These are phyloP conservation scores for Fonsecaea erecta DNA, from an alignment of 2,329 filamentous ascomycete species.

Conservation along the genomic window DNA sequence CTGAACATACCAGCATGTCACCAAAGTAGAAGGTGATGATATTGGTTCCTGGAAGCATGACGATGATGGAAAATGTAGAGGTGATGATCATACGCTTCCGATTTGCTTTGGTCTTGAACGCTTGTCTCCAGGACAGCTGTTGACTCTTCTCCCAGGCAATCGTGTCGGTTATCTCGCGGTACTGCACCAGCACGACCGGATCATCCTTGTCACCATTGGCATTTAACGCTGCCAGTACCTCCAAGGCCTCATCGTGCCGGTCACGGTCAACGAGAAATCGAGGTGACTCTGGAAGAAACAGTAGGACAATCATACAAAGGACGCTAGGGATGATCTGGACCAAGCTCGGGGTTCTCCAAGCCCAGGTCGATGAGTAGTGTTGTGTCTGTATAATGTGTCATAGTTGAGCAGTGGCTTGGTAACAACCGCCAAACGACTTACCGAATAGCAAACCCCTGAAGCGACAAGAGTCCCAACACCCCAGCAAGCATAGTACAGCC, in stretches of 20 bases:
- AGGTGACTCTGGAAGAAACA: conserved; percentile 64
- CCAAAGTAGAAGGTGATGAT: conserved; percentile 53
- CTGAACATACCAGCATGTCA: conserved; percentile 43
- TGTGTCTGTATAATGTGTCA: conserved; percentile 15
- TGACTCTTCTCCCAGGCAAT: conserved; percentile 53
- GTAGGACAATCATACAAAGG: conserved; percentile 52
- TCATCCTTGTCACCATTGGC: conserved; percentile 50
- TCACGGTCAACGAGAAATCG: conserved; percentile 59
- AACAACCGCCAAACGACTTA: conserved; percentile 2
- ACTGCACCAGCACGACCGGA: conserved; percentile 47
- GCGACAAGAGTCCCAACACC: conserved; percentile 31
- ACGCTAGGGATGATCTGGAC: conserved; percentile 56
- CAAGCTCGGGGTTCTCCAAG: conserved; percentile 59
- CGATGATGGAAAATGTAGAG: conserved; percentile 45
- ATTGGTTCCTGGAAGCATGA: conserved; percentile 44
- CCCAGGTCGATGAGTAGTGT: conserved; percentile 45
- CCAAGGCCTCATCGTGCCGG: conserved; percentile 48
- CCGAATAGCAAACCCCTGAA: conserved; percentile 29
- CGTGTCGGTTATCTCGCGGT: conserved; percentile 56
- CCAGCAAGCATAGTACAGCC: conserved; percentile 30
- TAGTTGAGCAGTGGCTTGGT: not conserved
- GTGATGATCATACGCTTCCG: conserved; percentile 48
- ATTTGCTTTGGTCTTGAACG: conserved; percentile 41
- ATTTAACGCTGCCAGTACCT: conserved; percentile 51
- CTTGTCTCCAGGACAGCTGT: conserved; percentile 18